Evolutionary conservation across 73 alveolate species (phyloP), one percentile per base, ranked within the genome.

Genomic region (Paramecium tetraurelia): DNA sequence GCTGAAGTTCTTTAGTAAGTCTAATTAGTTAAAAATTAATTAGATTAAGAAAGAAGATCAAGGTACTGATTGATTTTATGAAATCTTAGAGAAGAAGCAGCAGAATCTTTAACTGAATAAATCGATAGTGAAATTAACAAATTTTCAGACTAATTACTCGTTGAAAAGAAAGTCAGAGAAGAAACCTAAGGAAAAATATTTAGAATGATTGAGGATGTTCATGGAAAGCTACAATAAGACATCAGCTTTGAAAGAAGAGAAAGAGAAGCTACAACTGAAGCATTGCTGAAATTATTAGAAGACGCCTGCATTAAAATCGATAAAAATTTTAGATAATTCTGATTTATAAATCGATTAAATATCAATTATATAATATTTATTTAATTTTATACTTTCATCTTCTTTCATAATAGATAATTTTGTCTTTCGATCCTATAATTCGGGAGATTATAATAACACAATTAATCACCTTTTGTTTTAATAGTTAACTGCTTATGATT

Each of bases 181-280:
- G 87, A 75, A 75, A 75, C 87, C 7, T 75, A 75, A 75, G 87
- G 87, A 20, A 75, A 75, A 40, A 75, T 75, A 29, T 75, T 75
- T 40, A 75, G 87, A 75, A 75, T 75, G 87, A 75, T 75, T 33
- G 87, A 75, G 41, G 87, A 75, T 20, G 87, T 75, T 75, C 87
- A 75, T 75, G 87, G 87, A 75, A 75, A 75, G 16, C 36, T 75
- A 18, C n/a, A 75, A 75, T 3, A 24, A 31, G 87, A 75, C 14
- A 75, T 75, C 35, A 75, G 20, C 14, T 75, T 31, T 36, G 87
- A 75, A 20, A 75, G 48, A 44, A 75, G 59, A 75, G 87, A 75
- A 36, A 75, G 87, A 75, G 87, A 75, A 75, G 57, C 87, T 14
- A 75, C 87, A 12, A 75, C 87, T 75, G 87, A 75, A 75, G 87